Conservation (phyloP, 805 yeast genomes). For the Yarrowia divulgata region DNA sequence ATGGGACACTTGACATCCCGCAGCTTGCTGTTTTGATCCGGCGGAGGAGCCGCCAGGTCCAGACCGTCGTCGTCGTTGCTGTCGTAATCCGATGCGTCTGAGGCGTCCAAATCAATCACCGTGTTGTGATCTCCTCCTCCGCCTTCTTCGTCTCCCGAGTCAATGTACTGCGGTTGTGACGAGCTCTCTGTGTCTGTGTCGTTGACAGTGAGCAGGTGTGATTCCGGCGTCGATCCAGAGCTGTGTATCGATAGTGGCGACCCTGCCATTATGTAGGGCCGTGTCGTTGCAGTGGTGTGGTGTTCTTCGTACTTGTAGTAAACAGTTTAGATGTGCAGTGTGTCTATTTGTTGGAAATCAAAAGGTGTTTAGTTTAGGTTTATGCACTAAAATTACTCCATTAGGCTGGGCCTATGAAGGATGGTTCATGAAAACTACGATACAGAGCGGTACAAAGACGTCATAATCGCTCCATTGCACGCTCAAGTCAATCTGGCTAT, state of each 20-base stretch:
- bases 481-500: too few relatives aligned
- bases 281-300: too few relatives aligned
- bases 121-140: neutral
- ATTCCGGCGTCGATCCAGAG: neutral
- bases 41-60: conserved; percentile 22
- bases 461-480: too few relatives aligned
- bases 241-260: conserved; percentile 1
- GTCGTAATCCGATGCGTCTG: conserved; percentile 20
- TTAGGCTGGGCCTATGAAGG: too few relatives aligned
- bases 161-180: conserved; percentile 6
- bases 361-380: too few relatives aligned
- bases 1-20: conserved; percentile 48
- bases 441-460: too few relatives aligned
- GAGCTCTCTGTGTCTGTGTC: conserved; percentile 24
- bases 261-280: too few relatives aligned
- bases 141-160: conserved; percentile 38
- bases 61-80: conserved; percentile 23
- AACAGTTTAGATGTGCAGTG: too few relatives aligned
- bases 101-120: conserved; percentile 12
- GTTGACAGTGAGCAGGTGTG: neutral
- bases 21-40: conserved; percentile 23
- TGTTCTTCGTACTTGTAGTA: too few relatives aligned
- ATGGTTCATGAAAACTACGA: too few relatives aligned
- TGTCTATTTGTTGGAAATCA: too few relatives aligned
- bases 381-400: too few relatives aligned